Base-by-base conservation (phyloP, 2,329 filamentous ascomycete species). In the Hypoxylon sp. region DNA sequence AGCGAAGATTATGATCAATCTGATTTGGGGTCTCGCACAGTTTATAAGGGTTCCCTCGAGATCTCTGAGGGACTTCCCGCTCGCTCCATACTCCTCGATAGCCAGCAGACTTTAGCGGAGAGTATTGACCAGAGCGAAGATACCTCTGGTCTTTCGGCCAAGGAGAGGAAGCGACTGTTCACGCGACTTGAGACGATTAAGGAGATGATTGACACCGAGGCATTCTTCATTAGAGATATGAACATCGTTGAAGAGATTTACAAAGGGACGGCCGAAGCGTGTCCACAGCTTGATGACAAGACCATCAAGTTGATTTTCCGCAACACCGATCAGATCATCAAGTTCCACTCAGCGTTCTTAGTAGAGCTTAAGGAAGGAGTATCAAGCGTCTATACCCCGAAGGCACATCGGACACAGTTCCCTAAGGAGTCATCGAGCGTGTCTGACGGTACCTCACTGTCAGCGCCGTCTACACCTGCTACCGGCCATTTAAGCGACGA, bases 241-340 rank as follows among this genome's bases (percentile, higher is more conserved):
- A 97, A 93, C 72, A 94, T 99, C 49, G 89, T 97, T 2, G 92
- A 96, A 70, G 93, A 98, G 70, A 98, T 99, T 51, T 99, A 98
- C 81, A 96, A 96, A 75, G 92, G 91, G 38, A 98, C 95, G 0
- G 91, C 92, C 1, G 87, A 90, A 65, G 89, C 90, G 9, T 92
- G 90, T 53, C 86, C 91, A 7, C 86, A 92, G 62, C 83, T 97
- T 23, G 91, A 90, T 38, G 79, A 85, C 37, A 90, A 94, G 63
- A 96, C 96, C 62, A 88, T 96, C 68, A 96, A 93, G 71, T 82
- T 90, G 10, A 86, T 99, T 13, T 99, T 99, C 74, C 89, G 92
- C 62, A 99, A 99, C 70, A 93, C 90, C 3, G 90, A 95, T 67
- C 90, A 97, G 68, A 88, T 99, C 53, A 91, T 96, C 59, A 83